These are phyloP conservation scores for Calophaca sinica DNA, from an alignment of 306 rosid species.

Conservation along the genomic window DNA sequence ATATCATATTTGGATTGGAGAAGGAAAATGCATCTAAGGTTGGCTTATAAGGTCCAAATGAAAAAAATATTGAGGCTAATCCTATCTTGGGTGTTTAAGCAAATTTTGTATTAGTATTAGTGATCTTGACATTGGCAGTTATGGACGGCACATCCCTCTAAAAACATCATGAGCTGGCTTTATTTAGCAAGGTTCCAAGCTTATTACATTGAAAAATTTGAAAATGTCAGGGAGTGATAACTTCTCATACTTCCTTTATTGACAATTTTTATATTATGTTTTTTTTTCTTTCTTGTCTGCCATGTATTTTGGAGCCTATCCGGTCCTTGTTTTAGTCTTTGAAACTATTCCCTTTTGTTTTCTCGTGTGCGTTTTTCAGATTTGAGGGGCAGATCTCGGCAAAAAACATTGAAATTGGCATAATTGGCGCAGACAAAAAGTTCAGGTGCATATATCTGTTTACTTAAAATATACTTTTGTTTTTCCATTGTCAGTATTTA, in stretches of 20 bases:
- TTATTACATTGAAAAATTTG: background rate
- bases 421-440: slow-evolving; percentile 79
- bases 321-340: background rate
- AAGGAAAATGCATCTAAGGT: slow-evolving; percentile 32
- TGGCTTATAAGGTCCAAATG: slow-evolving; percentile 7
- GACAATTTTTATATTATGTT: background rate
- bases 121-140: slow-evolving; percentile 32
- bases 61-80: background rate
- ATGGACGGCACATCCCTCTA: background rate
- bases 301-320: background rate
- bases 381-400: slow-evolving; percentile 97
- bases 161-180: slow-evolving; percentile 5
- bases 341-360: slow-evolving; percentile 23
- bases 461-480: slow-evolving; percentile 10
- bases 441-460: slow-evolving; percentile 68
- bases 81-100: slow-evolving; percentile 2
- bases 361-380: slow-evolving; percentile 41
- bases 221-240: slow-evolving; percentile 3
- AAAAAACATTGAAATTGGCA: slow-evolving; percentile 96
- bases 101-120: background rate
- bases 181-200: background rate
- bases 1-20: slow-evolving; percentile 31
- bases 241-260: background rate
- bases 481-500: background rate
- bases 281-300: background rate